Percentiles rank a stretch among this genome's conserved stretches.
Evolutionary conservation across 345 rosid species (phyloP).

Genomic region (Erucastrum elatum): DNA sequence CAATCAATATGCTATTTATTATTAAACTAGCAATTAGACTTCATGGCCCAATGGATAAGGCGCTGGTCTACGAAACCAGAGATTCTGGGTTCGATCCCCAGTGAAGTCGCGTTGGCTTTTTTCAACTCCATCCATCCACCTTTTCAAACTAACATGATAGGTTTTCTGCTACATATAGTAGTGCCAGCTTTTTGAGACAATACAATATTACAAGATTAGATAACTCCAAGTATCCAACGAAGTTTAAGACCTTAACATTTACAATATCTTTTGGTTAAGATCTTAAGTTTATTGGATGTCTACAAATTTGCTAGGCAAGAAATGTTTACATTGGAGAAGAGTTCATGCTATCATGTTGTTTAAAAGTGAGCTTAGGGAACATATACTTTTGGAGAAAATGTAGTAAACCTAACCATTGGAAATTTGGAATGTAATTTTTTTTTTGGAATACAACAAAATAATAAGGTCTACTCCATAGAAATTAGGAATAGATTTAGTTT

Average conservation of each 20-base stretch:
- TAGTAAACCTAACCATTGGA: too few relatives aligned
- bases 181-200: background rate
- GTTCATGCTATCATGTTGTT: too few relatives aligned
- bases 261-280: background rate
- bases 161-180: background rate
- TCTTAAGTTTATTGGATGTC: too few relatives aligned
- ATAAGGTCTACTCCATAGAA: too few relatives aligned
- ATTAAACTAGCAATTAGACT: constrained; percentile 1
- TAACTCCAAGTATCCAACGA: background rate
- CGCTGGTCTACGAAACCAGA: constrained; percentile 96
- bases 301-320: too few relatives aligned
- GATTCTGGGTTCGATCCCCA: constrained; percentile 92
- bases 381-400: too few relatives aligned
- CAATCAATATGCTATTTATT: constrained; percentile 68
- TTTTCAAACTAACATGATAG: background rate
- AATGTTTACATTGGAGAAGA: too few relatives aligned
- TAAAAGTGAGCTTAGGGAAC: too few relatives aligned
- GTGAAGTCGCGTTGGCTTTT: constrained; percentile 50
- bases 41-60: constrained; percentile 74
- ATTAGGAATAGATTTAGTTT: too few relatives aligned
- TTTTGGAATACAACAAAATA: too few relatives aligned
- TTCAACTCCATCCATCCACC: background rate
- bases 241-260: background rate
- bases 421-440: background rate
- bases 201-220: background rate